phyloP scores from a whole-genome alignment of 2,329 filamentous ascomycete species.

The Berkeleyomyces basicola region DNA sequence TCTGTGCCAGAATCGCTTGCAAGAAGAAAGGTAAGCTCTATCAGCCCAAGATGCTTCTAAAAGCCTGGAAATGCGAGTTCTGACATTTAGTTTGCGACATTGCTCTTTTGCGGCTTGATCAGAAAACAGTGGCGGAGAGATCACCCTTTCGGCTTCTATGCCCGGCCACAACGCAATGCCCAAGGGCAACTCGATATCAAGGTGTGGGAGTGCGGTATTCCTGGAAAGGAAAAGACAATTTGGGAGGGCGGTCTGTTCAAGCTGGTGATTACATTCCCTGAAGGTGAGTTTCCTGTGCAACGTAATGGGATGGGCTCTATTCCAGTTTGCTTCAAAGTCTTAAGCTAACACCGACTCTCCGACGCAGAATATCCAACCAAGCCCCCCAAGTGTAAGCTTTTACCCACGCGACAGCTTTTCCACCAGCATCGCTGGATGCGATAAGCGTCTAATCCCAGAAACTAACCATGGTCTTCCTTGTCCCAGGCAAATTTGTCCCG shows the following conservation, averaged over 20 bases:
- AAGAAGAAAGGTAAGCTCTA: constrained; percentile 64
- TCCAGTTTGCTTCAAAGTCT: background rate
- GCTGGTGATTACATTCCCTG: constrained; percentile 78
- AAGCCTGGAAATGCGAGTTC: background rate
- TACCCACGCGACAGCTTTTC: background rate
- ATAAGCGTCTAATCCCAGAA: background rate
- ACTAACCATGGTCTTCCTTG: background rate
- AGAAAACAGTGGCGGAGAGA: constrained; percentile 96
- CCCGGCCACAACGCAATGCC: constrained; percentile 61
- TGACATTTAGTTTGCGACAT: constrained; percentile 2
- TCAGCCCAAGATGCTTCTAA: constrained; percentile 12
- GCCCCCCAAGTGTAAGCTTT: constrained; percentile 82
- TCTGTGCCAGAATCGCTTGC: constrained; percentile 71
- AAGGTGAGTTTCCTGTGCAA: constrained; percentile 44
- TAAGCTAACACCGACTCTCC: constrained; percentile 4
- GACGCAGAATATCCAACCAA: constrained; percentile 87
- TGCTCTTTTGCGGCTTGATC: constrained; percentile 16
- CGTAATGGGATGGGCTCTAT: background rate
- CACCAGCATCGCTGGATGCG: background rate
- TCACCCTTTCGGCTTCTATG: constrained; percentile 95
- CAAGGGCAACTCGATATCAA: constrained; percentile 81
- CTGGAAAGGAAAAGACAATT: constrained; percentile 89
- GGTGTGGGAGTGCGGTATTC: constrained; percentile 91
- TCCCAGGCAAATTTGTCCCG: constrained; percentile 79
- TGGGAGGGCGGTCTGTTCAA: constrained; percentile 99